A percentile compares a stretch with the other conserved stretches of the same genome.
phyloP scores from a whole-genome alignment of 1,284 basidiomycete species.

The Naganishia albida region DNA sequence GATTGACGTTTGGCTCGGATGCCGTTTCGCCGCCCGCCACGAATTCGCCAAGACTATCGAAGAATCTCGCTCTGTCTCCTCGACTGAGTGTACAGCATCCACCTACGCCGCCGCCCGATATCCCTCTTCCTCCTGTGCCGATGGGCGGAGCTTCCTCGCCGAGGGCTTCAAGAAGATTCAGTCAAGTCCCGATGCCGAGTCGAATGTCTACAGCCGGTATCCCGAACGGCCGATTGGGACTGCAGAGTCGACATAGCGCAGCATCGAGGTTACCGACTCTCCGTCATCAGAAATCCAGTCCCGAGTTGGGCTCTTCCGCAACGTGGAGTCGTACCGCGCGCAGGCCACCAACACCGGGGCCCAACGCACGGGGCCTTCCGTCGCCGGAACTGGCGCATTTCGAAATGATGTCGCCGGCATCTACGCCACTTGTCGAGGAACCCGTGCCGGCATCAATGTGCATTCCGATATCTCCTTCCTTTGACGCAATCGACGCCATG shows the following conservation, averaged over 20 bases:
- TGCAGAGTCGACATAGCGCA: constrained; percentile 22
- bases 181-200: constrained; percentile 11
- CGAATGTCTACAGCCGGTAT: background rate
- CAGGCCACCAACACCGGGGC: constrained; percentile 5
- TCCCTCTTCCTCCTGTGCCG: constrained; percentile 14
- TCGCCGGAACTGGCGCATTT: constrained; percentile 17
- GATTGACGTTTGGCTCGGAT: constrained; percentile 7
- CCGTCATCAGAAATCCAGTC: constrained; percentile 12
- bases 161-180: constrained; percentile 8
- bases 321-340: background rate
- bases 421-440: constrained; percentile 2
- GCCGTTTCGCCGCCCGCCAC: constrained; percentile 9
- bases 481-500: constrained; percentile 23
- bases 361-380: background rate
- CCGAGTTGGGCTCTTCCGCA: constrained; percentile 2
- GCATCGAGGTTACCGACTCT: constrained; percentile 17
- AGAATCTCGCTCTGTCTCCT: background rate
- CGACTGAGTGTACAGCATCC: constrained; percentile 19
- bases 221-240: background rate
- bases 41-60: constrained; percentile 4
- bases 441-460: background rate
- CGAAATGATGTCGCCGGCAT: background rate
- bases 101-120: constrained; percentile 18
- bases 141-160: background rate
- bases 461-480: constrained; percentile 15